Evolutionary conservation across 805 yeast genomes (phyloP).

Genomic region (Isabelozyma heimii): DNA sequence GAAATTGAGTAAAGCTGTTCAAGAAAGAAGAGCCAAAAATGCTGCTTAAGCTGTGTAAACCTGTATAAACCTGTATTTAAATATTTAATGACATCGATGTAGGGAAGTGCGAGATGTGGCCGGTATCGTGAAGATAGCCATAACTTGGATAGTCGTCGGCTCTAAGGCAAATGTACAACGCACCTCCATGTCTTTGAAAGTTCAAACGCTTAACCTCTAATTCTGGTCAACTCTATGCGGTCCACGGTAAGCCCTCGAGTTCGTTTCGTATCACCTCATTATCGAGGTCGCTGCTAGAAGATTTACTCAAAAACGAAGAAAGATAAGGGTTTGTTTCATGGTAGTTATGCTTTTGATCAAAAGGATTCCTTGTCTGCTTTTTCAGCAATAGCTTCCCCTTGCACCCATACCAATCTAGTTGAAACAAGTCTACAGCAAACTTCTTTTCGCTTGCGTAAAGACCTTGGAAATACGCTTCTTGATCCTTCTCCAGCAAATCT

Average conservation of each 20-base stretch:
- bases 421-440: conserved; percentile 54
- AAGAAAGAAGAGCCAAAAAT: conserved; percentile 60
- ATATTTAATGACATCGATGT: not conserved
- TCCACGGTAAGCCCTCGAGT: too few relatives aligned
- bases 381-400: conserved; percentile 43
- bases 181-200: too few relatives aligned
- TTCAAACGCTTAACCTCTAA: too few relatives aligned
- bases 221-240: too few relatives aligned
- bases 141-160: too few relatives aligned
- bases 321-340: conserved; percentile 18
- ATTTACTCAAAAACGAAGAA: conserved; percentile 9
- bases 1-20: conserved; percentile 79
- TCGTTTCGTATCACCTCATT: too few relatives aligned
- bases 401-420: conserved; percentile 58
- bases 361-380: conserved; percentile 58
- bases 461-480: conserved; percentile 40
- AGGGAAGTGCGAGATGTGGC: not conserved
- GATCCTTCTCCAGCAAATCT: conserved; percentile 14
- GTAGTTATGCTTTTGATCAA: conserved; percentile 40
- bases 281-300: too few relatives aligned
- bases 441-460: conserved; percentile 47
- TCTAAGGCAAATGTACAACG: too few relatives aligned
- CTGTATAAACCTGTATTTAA: not conserved
- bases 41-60: not conserved
- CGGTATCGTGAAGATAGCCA: too few relatives aligned